These are phyloP conservation scores for Toxoplasma gondii DNA, from an alignment of 169 alveolate species.

Conservation along the genomic window DNA sequence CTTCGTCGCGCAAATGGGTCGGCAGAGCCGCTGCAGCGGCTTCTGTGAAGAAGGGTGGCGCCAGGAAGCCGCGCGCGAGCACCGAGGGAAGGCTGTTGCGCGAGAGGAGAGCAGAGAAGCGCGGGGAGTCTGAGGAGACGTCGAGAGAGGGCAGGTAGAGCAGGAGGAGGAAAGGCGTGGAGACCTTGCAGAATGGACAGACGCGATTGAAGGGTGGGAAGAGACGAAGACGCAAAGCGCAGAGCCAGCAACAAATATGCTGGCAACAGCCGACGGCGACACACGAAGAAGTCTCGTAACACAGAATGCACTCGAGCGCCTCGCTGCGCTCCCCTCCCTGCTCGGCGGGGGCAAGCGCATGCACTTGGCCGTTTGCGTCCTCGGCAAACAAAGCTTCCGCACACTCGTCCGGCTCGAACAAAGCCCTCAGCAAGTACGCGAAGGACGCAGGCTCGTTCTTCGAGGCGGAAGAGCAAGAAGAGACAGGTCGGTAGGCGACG, in stretches of 20 bases:
- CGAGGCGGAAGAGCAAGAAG: background rate
- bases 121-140: background rate
- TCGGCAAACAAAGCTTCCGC: background rate
- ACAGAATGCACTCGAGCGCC: background rate
- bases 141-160: background rate
- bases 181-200: background rate
- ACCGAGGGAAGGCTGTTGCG: background rate
- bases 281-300: background rate
- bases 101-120: background rate
- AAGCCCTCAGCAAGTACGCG: background rate
- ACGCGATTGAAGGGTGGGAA: background rate
- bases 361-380: background rate
- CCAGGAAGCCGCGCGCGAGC: background rate
- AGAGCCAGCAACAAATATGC: slow-evolving; percentile 9
- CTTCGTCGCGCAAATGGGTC: background rate
- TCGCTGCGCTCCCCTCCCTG: background rate
- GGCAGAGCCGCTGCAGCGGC: slow-evolving; percentile 18
- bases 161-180: background rate
- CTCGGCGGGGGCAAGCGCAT: background rate
- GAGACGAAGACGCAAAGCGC: background rate
- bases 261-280: slow-evolving; percentile 8
- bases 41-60: background rate
- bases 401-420: background rate
- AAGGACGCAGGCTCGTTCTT: background rate
- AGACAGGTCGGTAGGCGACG: background rate